A percentile compares a stretch with the other conserved stretches of the same genome.
Evolutionary conservation across 2,329 filamentous ascomycete species (phyloP).

Genomic region (Chrysoporthe cubensis): DNA sequence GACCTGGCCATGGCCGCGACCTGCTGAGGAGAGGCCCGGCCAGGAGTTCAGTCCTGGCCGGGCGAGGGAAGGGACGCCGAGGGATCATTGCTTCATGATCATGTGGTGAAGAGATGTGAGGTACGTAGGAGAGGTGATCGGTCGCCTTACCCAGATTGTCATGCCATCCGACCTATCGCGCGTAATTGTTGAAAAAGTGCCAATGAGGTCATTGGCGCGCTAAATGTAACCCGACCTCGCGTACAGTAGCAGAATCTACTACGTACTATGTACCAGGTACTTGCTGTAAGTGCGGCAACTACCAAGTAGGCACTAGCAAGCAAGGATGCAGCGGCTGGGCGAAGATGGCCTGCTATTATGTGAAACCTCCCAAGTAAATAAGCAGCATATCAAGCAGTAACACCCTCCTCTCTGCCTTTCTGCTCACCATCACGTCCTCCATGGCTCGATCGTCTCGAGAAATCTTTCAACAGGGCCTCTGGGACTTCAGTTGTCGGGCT

Average conservation of each 20-base stretch:
- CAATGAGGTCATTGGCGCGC: slow-evolving; percentile 12
- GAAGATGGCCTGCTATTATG: no score
- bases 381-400: no score
- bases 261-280: no score
- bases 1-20: background rate
- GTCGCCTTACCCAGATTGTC: background rate
- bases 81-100: slow-evolving; percentile 40
- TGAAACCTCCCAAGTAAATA: no score
- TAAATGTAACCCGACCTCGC: background rate
- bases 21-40: slow-evolving; percentile 24
- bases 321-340: no score
- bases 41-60: slow-evolving; percentile 37
- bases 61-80: slow-evolving; percentile 38
- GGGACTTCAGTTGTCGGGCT: background rate
- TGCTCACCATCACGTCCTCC: no score
- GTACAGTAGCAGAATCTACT: no score
- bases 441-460: background rate
- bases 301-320: no score
- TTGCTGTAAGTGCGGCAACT: no score
- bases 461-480: background rate
- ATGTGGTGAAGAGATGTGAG: slow-evolving; percentile 5
- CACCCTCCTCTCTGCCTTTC: no score
- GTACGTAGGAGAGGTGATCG: background rate
- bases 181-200: background rate
- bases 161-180: background rate